Base-by-base conservation (phyloP, 108 stramenopile genomes). In the Chaetoceros tenuissimus region DNA sequence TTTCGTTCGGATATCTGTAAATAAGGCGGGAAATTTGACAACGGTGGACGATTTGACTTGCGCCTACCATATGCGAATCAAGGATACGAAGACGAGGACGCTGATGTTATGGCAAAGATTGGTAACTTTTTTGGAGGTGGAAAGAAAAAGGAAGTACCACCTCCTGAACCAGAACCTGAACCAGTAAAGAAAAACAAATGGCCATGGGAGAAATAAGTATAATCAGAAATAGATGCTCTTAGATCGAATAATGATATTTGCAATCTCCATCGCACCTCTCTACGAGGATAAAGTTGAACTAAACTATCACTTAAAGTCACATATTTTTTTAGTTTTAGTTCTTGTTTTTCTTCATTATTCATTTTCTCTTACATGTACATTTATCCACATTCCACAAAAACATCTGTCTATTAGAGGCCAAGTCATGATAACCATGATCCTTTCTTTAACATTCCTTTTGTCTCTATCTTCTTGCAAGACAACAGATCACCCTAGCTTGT, bases 31-130 rank as follows among this genome's bases (percentile, higher is more conserved):
- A 93, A 95, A 72, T 97, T 77, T 81, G 96, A 97, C 68, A 95
- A 95, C 62, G 96, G 96, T 1, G 96, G 89, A 43, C 75, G 95
- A 17, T 96, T 96, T 68, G 95, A 96, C 69, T 69, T 96, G 44
- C 73, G 95, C 48, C 68, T 96, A 43, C 95, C 95, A 17, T 96
- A 94, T 76, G 95, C 86, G 31, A 93, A 96, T 57, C 89, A 93
- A 74, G 95, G 92, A 29, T 94, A 86, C 57, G 92, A 84, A 17
- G 92, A 93, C 59, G 87, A 87, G 26, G 92, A 87, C 59, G 74
- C 80, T 8, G 87, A 88, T 46, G 63, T 76, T 23, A 77, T 77
- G 80, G 70, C 66, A 2, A 81, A 81, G 40, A 18, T 74, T 21
- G 47, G 18, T 3, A 67, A 67, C 7, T 63, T 82, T 47, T 91